Conservation (phyloP, 352 stramenopile species). For the Discostella stelligera region DNA sequence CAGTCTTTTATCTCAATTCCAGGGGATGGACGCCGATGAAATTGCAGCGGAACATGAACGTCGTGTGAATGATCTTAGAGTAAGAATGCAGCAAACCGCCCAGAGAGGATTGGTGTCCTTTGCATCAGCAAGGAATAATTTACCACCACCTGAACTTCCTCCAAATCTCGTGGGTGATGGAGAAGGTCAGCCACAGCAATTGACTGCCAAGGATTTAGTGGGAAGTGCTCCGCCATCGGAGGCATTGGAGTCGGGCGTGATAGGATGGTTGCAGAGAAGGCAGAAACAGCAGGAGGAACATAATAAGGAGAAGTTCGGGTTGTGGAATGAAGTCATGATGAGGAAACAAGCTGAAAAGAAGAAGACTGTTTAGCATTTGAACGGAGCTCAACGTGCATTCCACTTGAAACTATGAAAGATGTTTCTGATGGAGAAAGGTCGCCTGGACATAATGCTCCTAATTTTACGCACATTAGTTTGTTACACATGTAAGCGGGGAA, state of each 20-base stretch:
- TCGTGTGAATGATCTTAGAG: slow-evolving; percentile 59
- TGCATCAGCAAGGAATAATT: slow-evolving; percentile 38
- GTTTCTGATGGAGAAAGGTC: too few species aligned
- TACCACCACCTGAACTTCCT: slow-evolving; percentile 64
- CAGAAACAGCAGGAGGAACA: slow-evolving; percentile 79
- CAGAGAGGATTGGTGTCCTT: slow-evolving; percentile 69
- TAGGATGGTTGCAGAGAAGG: slow-evolving; percentile 71
- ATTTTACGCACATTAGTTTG: too few species aligned
- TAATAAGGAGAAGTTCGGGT: slow-evolving; percentile 77
- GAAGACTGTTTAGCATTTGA: slow-evolving; percentile 13
- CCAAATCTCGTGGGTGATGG: slow-evolving; percentile 16
- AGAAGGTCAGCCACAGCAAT: slow-evolving; percentile 29
- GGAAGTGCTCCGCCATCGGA: slow-evolving; percentile 55
- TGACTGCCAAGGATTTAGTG: slow-evolving; percentile 81
- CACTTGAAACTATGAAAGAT: too few species aligned
- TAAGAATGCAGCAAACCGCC: slow-evolving; percentile 45
- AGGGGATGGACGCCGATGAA: slow-evolving; percentile 75
- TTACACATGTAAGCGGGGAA: too few species aligned
- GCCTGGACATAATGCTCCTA: too few species aligned
- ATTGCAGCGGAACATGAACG: slow-evolving; percentile 81
- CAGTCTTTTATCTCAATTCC: slow-evolving; percentile 67
- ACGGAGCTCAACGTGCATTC: too few species aligned
- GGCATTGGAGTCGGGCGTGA: slow-evolving; percentile 43
- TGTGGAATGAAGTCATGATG: slow-evolving; percentile 84
- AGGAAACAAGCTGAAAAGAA: slow-evolving; percentile 74